These are phyloP conservation scores for Cryphonectria parasitica DNA, from an alignment of 2,329 filamentous ascomycete species.

Conservation along the genomic window DNA sequence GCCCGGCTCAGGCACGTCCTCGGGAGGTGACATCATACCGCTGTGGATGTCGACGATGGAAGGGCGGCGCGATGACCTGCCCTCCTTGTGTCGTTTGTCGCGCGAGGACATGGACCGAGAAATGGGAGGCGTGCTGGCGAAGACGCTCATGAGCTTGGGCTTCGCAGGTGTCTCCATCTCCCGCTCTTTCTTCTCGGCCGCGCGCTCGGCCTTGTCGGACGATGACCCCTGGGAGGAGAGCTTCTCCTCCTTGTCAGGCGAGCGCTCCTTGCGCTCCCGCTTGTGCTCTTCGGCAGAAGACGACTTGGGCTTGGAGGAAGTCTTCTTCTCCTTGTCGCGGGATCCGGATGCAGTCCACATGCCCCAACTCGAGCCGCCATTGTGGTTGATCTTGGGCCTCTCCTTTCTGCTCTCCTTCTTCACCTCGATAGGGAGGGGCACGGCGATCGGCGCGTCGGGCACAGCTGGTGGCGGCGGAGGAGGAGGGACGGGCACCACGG, in stretches of 20 bases:
- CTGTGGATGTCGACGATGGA: constrained; percentile 69
- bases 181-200: constrained; percentile 38
- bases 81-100: constrained; percentile 61
- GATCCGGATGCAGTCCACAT: constrained; percentile 67
- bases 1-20: constrained; percentile 66
- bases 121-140: constrained; percentile 69
- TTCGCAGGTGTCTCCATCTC: constrained; percentile 56
- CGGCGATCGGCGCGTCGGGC: constrained; percentile 52
- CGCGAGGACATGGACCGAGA: constrained; percentile 72
- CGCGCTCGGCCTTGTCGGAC: constrained; percentile 69
- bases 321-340: constrained; percentile 56
- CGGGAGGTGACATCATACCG: constrained; percentile 72
- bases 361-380: constrained; percentile 70
- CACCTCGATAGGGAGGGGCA: constrained; percentile 48
- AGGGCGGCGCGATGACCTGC: constrained; percentile 67
- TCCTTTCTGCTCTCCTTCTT: constrained; percentile 71
- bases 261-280: constrained; percentile 49
- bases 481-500: constrained; percentile 41
- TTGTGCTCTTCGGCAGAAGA: constrained; percentile 63
- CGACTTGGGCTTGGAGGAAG: constrained; percentile 62
- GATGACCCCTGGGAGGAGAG: constrained; percentile 69
- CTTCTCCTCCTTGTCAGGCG: constrained; percentile 66
- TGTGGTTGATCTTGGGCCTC: constrained; percentile 74
- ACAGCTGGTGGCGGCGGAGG: constrained; percentile 51
- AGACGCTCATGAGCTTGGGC: constrained; percentile 65